Percentiles rank a stretch among this genome's conserved stretches.
phyloP scores from a whole-genome alignment of 2,329 filamentous ascomycete genomes.

The Anisogramma anomala region DNA sequence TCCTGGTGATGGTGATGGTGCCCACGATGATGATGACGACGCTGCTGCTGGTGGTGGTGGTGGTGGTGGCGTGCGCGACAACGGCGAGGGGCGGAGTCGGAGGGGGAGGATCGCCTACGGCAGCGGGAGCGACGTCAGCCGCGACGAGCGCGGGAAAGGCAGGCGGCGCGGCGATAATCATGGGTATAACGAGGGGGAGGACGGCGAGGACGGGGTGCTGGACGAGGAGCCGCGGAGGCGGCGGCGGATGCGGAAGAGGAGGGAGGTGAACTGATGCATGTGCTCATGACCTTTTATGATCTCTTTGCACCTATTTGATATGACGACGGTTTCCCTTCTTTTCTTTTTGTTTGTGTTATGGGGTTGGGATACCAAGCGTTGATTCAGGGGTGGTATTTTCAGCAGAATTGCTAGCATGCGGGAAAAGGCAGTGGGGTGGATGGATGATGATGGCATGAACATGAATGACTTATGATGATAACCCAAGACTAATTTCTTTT shows the following conservation, averaged over 20 bases:
- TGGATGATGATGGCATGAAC: background rate
- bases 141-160: constrained; percentile 13
- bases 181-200: constrained; percentile 11
- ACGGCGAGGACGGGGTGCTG: constrained; percentile 15
- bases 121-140: constrained; percentile 11
- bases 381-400: background rate
- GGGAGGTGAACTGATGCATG: constrained; percentile 4
- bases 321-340: background rate
- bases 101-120: constrained; percentile 8
- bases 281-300: constrained; percentile 2
- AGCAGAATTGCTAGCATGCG: background rate
- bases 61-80: background rate
- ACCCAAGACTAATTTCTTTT: background rate
- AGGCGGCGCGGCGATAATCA: constrained; percentile 8
- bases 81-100: background rate
- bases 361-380: too few relatives aligned
- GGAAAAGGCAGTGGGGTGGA: background rate
- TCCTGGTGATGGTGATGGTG: background rate
- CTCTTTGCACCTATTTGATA: background rate
- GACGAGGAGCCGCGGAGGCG: constrained; percentile 16
- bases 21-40: constrained; percentile 6
- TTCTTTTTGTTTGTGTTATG: background rate
- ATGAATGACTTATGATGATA: too few relatives aligned
- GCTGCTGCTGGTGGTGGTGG: background rate
- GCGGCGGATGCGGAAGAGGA: constrained; percentile 8